These are phyloP conservation scores for Cajanus cajan DNA, from an alignment of 306 rosid genomes.

Conservation along the genomic window DNA sequence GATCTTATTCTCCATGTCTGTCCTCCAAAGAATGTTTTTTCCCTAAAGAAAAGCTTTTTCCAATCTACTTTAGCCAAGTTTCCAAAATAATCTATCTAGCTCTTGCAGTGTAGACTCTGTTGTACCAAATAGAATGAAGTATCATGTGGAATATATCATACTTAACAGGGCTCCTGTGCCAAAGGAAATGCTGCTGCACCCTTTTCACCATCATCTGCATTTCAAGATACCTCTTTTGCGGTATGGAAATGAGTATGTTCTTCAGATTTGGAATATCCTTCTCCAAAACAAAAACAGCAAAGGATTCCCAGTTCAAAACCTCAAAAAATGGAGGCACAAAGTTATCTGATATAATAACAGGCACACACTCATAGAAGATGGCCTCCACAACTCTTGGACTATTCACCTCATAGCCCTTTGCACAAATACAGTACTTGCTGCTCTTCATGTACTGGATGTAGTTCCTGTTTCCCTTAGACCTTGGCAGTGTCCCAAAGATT, in stretches of 20 bases:
- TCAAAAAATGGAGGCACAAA: constrained; percentile 89
- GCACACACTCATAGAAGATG: constrained; percentile 79
- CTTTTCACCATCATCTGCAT: constrained; percentile 72
- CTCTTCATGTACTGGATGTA: constrained; percentile 76
- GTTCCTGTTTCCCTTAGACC: constrained; percentile 51
- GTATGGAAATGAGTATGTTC: constrained; percentile 70
- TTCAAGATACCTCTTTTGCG: constrained; percentile 57
- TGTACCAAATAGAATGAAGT: constrained; percentile 86
- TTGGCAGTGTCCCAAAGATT: constrained; percentile 60
- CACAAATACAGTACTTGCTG: constrained; percentile 93
- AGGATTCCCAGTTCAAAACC: constrained; percentile 83
- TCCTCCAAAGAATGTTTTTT: neutral
- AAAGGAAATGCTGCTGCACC: constrained; percentile 87
- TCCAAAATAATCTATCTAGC: constrained; percentile 19
- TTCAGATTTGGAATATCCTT: constrained; percentile 84
- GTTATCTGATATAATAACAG: constrained; percentile 84
- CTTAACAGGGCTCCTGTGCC: constrained; percentile 77
- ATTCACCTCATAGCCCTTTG: constrained; percentile 89
- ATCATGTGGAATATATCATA: constrained; percentile 93
- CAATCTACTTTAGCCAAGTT: neutral
- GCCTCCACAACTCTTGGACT: constrained; percentile 97
- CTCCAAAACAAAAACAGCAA: constrained; percentile 79
- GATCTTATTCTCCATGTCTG: neutral
- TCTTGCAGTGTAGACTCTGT: constrained; percentile 58
- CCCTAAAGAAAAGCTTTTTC: neutral